Evolutionary conservation across 345 rosid species (phyloP).

Genomic region (Pistacia atlantica): DNA sequence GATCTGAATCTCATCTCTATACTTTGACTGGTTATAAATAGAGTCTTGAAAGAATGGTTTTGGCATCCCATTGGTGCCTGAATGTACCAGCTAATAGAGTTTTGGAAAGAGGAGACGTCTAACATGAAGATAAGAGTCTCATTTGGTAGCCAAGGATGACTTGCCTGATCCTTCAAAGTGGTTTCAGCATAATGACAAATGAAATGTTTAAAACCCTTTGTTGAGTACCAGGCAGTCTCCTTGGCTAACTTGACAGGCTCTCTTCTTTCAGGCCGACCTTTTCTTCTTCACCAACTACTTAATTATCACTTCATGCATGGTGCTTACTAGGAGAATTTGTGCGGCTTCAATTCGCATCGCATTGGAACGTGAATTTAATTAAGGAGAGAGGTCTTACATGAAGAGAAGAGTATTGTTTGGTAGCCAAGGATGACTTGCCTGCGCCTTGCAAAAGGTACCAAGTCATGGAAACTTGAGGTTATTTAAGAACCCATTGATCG

Average conservation of each 20-base stretch:
- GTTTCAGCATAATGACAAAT: background rate
- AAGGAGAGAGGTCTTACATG: constrained; percentile 37
- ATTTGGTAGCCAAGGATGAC: constrained; percentile 62
- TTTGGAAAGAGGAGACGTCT: constrained; percentile 22
- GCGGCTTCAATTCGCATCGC: background rate
- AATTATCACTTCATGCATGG: too few species aligned
- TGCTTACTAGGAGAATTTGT: too few species aligned
- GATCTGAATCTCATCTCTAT: background rate
- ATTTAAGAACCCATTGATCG: background rate
- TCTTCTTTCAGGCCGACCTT: constrained; percentile 36
- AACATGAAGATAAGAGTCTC: constrained; percentile 44
- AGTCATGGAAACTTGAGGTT: background rate
- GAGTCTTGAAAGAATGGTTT: background rate
- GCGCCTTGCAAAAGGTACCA: background rate
- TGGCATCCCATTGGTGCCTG: background rate
- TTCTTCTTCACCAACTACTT: constrained; percentile 14
- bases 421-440: constrained; percentile 52
- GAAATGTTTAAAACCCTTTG: background rate
- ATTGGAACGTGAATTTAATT: background rate
- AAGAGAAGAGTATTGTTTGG: constrained; percentile 31
- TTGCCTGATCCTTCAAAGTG: constrained; percentile 42
- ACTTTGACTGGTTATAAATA: constrained; percentile 5
- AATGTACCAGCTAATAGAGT: background rate
- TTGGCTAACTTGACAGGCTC: constrained; percentile 43
- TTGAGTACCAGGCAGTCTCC: constrained; percentile 37